These are phyloP conservation scores for Simplicillium sp. DNA, from an alignment of 2,329 filamentous ascomycete species.

Conservation along the genomic window DNA sequence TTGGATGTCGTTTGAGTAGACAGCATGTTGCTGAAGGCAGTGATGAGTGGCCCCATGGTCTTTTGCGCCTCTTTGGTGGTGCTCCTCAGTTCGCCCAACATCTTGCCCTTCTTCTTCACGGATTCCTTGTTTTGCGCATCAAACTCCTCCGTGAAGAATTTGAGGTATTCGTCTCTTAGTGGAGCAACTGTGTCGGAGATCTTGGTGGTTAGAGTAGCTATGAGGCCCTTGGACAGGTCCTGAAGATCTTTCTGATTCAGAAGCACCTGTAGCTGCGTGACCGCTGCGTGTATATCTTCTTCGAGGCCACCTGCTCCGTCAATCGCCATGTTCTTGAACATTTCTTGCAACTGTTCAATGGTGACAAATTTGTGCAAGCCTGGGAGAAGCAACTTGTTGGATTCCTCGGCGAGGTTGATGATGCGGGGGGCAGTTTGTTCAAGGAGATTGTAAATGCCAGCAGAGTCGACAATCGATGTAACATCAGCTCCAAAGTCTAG, in stretches of 20 bases:
- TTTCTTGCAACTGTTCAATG: slow-evolving; percentile 1
- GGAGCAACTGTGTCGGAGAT: not conserved
- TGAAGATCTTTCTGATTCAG: slow-evolving; percentile 7
- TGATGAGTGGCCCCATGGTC: slow-evolving; percentile 7
- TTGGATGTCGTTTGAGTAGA: slow-evolving; percentile 10
- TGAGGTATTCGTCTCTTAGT: not conserved
- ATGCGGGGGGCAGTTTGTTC: slow-evolving; percentile 4
- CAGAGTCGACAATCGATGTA: slow-evolving; percentile 5
- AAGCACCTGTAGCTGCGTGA: slow-evolving; percentile 8
- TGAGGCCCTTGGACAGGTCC: slow-evolving; percentile 4
- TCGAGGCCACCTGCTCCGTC: slow-evolving; percentile 4
- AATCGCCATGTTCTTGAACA: slow-evolving; percentile 4
- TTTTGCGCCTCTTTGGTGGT: slow-evolving; percentile 4
- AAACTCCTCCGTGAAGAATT: slow-evolving; percentile 3
- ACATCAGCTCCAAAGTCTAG: slow-evolving; percentile 8
- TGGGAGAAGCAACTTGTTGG: slow-evolving; percentile 5
- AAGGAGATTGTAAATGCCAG: slow-evolving; percentile 3
- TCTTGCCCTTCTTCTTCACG: slow-evolving; percentile 3
- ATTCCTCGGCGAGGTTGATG: slow-evolving; percentile 4
- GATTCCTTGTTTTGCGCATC: not conserved
- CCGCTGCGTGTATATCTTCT: slow-evolving; percentile 8
- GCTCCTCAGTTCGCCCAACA: slow-evolving; percentile 8
- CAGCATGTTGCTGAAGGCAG: slow-evolving; percentile 8
- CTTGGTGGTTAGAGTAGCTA: slow-evolving; percentile 3
- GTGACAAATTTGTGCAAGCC: slow-evolving; percentile 1